Evolutionary conservation across 148 eudicot species (phyloP).

Genomic region (Rhododendron simsii): DNA sequence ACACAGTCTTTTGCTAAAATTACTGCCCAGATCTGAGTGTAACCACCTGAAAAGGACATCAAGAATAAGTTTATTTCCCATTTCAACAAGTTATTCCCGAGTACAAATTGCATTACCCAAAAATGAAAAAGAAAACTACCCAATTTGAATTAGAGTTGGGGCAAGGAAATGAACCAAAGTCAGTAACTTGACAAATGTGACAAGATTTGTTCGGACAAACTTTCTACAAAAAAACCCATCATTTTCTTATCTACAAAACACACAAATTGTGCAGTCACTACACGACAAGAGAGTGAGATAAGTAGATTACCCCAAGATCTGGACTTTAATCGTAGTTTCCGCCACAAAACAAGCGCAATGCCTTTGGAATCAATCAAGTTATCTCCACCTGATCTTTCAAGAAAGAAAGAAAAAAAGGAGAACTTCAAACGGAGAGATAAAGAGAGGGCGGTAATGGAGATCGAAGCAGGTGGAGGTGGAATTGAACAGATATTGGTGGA

Average conservation of each 20-base stretch:
- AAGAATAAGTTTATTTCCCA: not conserved
- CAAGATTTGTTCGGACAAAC: not conserved
- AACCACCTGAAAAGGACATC: slow-evolving; percentile 10
- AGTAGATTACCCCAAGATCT: slow-evolving; percentile 9
- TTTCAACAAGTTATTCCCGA: slow-evolving; percentile 6
- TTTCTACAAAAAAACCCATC: not conserved
- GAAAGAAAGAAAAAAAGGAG: not conserved
- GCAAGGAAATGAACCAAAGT: not conserved
- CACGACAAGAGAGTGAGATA: not conserved
- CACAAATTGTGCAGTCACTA: not conserved
- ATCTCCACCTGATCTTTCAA: not conserved
- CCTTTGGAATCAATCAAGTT: not conserved
- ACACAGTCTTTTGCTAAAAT: not conserved
- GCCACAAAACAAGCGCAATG: not conserved
- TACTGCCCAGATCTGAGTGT: slow-evolving; percentile 10
- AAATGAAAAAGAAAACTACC: not conserved
- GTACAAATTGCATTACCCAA: not conserved
- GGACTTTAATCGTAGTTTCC: not conserved
- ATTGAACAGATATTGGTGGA: not conserved
- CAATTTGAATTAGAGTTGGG: not conserved
- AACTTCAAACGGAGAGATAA: not conserved
- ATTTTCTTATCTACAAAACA: not conserved
- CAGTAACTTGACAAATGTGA: not conserved
- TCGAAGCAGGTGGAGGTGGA: not conserved
- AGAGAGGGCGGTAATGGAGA: not conserved